A percentile compares a stretch with the other conserved stretches of the same genome.
Evolutionary conservation across 352 stramenopile species (phyloP).

Genomic region (Globisporangium splendens): DNA sequence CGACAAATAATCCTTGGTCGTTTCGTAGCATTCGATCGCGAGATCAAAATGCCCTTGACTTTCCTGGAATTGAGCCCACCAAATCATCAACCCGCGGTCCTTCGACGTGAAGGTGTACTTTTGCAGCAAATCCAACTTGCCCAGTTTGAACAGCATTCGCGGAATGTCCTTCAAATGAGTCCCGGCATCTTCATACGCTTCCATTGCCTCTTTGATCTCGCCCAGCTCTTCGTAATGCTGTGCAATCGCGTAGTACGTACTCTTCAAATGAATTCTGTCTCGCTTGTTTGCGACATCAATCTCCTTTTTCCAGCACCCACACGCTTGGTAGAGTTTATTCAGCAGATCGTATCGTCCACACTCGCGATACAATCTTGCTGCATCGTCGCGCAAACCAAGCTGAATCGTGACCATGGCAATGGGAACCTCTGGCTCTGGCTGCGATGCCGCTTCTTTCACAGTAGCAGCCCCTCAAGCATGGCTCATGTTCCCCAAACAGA

Average conservation of each 20-base stretch:
- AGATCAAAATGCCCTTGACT: constrained; percentile 84
- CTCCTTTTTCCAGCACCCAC: constrained; percentile 90
- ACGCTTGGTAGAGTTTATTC: constrained; percentile 90
- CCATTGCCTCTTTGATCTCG: constrained; percentile 87
- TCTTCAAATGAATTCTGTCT: constrained; percentile 91
- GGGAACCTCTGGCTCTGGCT: constrained; percentile 73
- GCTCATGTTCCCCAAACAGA: constrained; percentile 94
- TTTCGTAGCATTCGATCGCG: constrained; percentile 87
- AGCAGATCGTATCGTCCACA: constrained; percentile 91
- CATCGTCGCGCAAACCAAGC: constrained; percentile 89
- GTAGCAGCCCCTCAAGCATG: constrained; percentile 87
- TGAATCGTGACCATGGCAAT: constrained; percentile 93
- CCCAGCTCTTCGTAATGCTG: constrained; percentile 89
- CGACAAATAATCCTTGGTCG: constrained; percentile 84
- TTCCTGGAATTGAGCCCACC: constrained; percentile 94
- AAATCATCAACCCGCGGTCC: constrained; percentile 85
- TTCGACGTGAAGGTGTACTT: constrained; percentile 89
- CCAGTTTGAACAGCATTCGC: constrained; percentile 90
- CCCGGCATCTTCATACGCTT: constrained; percentile 89
- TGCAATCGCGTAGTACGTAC: constrained; percentile 86
- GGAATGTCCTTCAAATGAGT: constrained; percentile 90
- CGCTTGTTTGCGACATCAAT: constrained; percentile 84
- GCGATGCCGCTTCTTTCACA: constrained; percentile 68
- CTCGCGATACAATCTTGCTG: constrained; percentile 88
- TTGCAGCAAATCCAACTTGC: constrained; percentile 87